Evolutionary conservation across 192 early-diverging fungal species (phyloP).

Genomic region (Backusella tarrabulga): DNA sequence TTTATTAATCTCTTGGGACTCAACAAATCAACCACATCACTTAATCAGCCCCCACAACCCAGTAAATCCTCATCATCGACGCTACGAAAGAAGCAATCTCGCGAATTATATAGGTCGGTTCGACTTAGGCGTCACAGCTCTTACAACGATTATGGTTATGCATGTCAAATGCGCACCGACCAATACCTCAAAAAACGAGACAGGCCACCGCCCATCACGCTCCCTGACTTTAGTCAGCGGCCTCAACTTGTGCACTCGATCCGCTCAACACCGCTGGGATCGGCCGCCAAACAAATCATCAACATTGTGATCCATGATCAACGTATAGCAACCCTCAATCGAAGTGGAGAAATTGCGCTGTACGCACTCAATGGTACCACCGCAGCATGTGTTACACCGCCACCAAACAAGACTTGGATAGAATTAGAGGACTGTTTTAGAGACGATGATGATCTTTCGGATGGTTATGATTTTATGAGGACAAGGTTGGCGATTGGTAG

Average conservation of each 20-base stretch:
- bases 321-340: slow-evolving; percentile 26
- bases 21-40: neutral
- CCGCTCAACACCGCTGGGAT: slow-evolving; percentile 11
- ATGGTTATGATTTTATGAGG: slow-evolving; percentile 34
- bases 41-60: neutral
- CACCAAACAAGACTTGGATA: slow-evolving; percentile 17
- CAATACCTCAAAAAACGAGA: slow-evolving; percentile 24
- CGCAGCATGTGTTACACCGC: neutral
- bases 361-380: slow-evolving; percentile 22
- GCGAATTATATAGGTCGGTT: neutral
- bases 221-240: slow-evolving; percentile 2
- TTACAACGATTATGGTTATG: slow-evolving; percentile 38
- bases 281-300: slow-evolving; percentile 14
- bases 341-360: slow-evolving; percentile 32
- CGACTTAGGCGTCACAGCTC: slow-evolving; percentile 29
- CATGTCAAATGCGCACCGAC: slow-evolving; percentile 28
- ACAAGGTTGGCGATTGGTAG: slow-evolving; percentile 23
- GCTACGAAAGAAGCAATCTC: neutral
- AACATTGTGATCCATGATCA: slow-evolving; percentile 16
- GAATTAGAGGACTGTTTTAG: slow-evolving; percentile 3
- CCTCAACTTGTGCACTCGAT: slow-evolving; percentile 22
- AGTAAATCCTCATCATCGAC: neutral
- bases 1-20: slow-evolving; percentile 8
- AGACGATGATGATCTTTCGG: slow-evolving; percentile 28
- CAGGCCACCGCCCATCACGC: neutral